Conservation (phyloP, 148 eudicot species). For the Fagopyrum homotropicum region DNA sequence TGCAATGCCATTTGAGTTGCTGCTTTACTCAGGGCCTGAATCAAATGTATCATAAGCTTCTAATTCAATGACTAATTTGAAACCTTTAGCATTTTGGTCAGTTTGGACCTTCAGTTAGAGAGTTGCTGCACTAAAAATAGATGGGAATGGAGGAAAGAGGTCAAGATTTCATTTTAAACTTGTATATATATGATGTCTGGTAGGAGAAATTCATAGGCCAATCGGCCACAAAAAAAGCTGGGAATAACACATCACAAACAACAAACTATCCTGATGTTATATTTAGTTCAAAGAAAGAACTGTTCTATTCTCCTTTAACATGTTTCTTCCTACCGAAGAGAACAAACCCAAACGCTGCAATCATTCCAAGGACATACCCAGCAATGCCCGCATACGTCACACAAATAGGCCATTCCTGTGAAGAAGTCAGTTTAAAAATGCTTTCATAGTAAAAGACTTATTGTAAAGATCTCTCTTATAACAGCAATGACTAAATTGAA, state of each 20-base stretch:
- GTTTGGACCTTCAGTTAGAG: too few relatives aligned
- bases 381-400: conserved; percentile 79
- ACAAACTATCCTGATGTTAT: neutral
- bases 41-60: neutral
- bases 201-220: neutral
- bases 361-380: conserved; percentile 59
- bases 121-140: neutral
- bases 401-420: conserved; percentile 96
- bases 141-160: neutral
- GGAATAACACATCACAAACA: neutral
- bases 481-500: neutral
- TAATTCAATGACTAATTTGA: neutral
- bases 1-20: too few relatives aligned
- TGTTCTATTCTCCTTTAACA: conserved; percentile 46
- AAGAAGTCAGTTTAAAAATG: neutral
- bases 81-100: neutral
- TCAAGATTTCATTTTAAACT: neutral
- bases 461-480: neutral
- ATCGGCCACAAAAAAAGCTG: neutral
- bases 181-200: neutral
- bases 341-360: conserved; percentile 40
- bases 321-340: conserved; percentile 25
- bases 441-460: neutral
- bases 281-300: neutral
- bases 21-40: neutral